phyloP scores from a whole-genome alignment of 805 yeast genomes.

The Komagataella pseudopastoris region DNA sequence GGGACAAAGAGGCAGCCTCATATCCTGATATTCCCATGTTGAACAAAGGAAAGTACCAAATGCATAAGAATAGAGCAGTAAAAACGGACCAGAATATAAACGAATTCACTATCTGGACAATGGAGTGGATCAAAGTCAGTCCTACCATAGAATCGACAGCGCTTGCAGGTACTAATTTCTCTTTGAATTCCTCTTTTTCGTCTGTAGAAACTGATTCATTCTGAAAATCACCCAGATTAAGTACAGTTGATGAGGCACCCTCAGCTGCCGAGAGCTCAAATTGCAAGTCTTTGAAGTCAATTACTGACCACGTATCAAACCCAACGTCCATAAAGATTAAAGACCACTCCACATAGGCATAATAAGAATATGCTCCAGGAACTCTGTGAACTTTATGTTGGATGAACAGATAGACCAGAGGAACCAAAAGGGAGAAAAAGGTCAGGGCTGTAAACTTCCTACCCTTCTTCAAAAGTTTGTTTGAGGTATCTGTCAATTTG shows the following conservation, averaged over 20 bases:
- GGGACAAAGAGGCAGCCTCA: conserved; percentile 54
- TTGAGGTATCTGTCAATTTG: conserved; percentile 22
- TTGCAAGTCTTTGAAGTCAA: conserved; percentile 56
- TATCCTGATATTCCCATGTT: conserved; percentile 95
- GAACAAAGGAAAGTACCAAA: conserved; percentile 98
- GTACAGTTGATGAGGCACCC: conserved; percentile 5
- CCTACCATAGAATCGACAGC: neutral
- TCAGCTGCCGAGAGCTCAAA: conserved; percentile 23
- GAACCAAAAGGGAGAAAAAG: conserved; percentile 66
- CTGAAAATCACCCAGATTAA: conserved; percentile 3
- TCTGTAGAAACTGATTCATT: neutral
- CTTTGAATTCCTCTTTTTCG: neutral
- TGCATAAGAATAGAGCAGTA: conserved; percentile 71
- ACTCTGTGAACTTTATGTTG: conserved; percentile 82
- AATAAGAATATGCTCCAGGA: conserved; percentile 91
- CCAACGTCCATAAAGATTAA: conserved; percentile 71
- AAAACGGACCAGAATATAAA: conserved; percentile 76
- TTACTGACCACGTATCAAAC: conserved; percentile 69
- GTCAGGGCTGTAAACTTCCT: conserved; percentile 37
- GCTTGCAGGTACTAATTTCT: neutral
- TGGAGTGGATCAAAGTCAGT: conserved; percentile 20
- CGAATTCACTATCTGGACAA: conserved; percentile 43
- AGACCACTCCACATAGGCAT: conserved; percentile 93
- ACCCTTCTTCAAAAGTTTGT: conserved; percentile 34
- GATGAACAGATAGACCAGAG: conserved; percentile 78